Evolutionary conservation across 208 protist species (phyloP).

Genomic region (Leishmania gerbilli): DNA sequence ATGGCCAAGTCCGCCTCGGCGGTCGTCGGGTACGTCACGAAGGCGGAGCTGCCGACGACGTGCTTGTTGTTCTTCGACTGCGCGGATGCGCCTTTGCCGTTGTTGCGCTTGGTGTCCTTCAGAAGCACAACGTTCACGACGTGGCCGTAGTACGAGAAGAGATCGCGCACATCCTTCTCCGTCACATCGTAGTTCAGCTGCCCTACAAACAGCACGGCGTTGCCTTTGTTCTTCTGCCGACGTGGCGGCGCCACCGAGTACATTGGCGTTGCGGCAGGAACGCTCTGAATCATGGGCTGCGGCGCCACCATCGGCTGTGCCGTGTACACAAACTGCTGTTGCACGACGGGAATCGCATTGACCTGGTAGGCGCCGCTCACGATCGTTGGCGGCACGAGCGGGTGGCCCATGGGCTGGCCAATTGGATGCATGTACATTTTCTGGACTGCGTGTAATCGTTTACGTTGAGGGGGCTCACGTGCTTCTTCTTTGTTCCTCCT

Average conservation of each 20-base stretch:
- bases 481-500: neutral
- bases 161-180: slow-evolving; percentile 37
- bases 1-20: slow-evolving; percentile 66
- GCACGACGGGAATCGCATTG: slow-evolving; percentile 16
- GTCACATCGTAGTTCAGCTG: slow-evolving; percentile 46
- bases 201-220: slow-evolving; percentile 49
- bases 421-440: slow-evolving; percentile 24
- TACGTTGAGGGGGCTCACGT: neutral
- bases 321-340: slow-evolving; percentile 25
- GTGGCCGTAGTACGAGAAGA: slow-evolving; percentile 40
- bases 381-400: neutral
- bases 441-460: neutral
- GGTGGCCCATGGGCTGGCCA: slow-evolving; percentile 9
- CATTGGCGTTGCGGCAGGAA: slow-evolving; percentile 10
- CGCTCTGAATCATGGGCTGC: slow-evolving; percentile 3
- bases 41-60: slow-evolving; percentile 45
- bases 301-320: slow-evolving; percentile 17
- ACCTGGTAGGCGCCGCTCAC: slow-evolving; percentile 4
- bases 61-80: slow-evolving; percentile 20
- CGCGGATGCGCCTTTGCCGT: slow-evolving; percentile 1
- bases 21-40: slow-evolving; percentile 44
- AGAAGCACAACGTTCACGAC: slow-evolving; percentile 46
- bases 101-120: slow-evolving; percentile 31
- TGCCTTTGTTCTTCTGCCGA: slow-evolving; percentile 32
- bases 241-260: slow-evolving; percentile 17